These are phyloP conservation scores for Fusarium sp. DNA, from an alignment of 2,329 filamentous ascomycete species.

Conservation along the genomic window DNA sequence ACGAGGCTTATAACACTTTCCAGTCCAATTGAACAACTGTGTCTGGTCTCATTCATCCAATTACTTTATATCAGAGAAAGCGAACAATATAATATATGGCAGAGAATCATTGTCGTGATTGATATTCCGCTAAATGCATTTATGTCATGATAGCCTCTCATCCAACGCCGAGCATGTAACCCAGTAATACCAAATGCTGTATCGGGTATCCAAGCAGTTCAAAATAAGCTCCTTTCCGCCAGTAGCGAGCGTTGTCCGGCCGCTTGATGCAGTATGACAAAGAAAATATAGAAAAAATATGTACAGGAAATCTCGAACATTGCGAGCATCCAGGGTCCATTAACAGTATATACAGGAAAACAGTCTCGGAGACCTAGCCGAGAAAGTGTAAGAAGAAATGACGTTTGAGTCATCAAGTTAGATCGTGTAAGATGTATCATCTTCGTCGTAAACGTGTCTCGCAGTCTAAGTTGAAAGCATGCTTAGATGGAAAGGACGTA, in stretches of 20 bases:
- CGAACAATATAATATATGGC: not conserved
- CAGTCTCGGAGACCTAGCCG: constrained; percentile 24
- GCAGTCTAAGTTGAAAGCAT: constrained; percentile 20
- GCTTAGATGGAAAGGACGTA: constrained; percentile 79
- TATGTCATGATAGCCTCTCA: constrained; percentile 40
- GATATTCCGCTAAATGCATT: constrained; percentile 35
- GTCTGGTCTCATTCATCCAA: not conserved
- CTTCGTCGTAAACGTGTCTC: constrained; percentile 23
- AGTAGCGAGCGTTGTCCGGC: constrained; percentile 41
- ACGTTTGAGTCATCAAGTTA: constrained; percentile 31
- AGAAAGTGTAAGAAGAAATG: constrained; percentile 18
- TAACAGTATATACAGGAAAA: constrained; percentile 37
- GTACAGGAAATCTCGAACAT: constrained; percentile 29
- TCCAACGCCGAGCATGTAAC: constrained; percentile 42
- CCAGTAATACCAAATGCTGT: constrained; percentile 42
- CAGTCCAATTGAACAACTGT: fast-evolving
- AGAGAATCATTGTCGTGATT: constrained; percentile 39
- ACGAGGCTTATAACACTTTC: not conserved
- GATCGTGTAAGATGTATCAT: constrained; percentile 33
- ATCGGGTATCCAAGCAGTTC: constrained; percentile 48
- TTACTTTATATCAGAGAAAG: not conserved
- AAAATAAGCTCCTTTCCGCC: constrained; percentile 32
- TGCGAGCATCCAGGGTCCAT: constrained; percentile 6
- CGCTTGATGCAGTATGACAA: constrained; percentile 38
- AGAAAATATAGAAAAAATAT: constrained; percentile 30